Base-by-base conservation (phyloP, 75 land plant species). In the Isoetes taiwanensis region DNA sequence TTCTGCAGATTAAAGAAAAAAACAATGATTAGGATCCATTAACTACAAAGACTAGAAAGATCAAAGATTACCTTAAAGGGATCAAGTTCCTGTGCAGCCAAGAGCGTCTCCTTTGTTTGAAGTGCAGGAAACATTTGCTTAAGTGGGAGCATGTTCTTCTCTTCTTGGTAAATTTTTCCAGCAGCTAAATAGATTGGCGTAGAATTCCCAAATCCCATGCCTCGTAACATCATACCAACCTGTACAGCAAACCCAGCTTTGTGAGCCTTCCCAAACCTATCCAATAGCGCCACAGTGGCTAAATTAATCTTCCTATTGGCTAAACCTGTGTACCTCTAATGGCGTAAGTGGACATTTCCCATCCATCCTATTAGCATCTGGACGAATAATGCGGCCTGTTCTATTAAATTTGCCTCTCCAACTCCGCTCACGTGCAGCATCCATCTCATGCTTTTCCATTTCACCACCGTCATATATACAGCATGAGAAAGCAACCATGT, bases 401-500 rank as follows among this genome's bases (percentile, higher is more conserved):
- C 63, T 78, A 16, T 80, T 94, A 63, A 94, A 94, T 62, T 94
- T 94, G 26, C 99, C 99, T 58, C 68, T 75, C 99, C 96, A 94
- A 11, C 86, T 84, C 72, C 70, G 77, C 56, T 94, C 99, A 41
- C 96, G 77, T 32, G 96, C 90, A 52, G 75, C 80, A 66, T 68
- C 72, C 80, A 94, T 73, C 30, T 78, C 80, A 26, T 41, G 52
- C 39, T 61, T 78, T 41, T 94, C 99, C 59, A 76, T 58, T 41
- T 76, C 63, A 2, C 84, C 86, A 30, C 96, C 96, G 71, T 89
- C 82, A 80, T 71, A 94, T n/a, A 82, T 56, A 65, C 99, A 94
- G 30, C 96, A 85, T 0, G 99, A 94, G 68, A 94, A 94, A 21
- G 99, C 99, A 42, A 94, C 96, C 99, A 94, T 94, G 64, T 85